These are phyloP conservation scores for Rhododendron vialii DNA, from an alignment of 148 eudicot species.

Conservation along the genomic window DNA sequence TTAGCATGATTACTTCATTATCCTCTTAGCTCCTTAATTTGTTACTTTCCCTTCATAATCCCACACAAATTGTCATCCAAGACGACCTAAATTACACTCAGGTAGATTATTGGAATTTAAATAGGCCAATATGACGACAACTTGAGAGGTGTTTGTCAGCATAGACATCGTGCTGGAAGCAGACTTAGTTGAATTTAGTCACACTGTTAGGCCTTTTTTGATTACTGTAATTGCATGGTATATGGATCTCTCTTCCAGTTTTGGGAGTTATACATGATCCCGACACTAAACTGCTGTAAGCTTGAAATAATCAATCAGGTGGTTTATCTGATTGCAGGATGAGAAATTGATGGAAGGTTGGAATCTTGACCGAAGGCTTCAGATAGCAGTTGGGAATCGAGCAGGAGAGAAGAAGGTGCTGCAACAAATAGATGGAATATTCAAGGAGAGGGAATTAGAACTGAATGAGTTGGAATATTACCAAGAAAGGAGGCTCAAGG, in stretches of 20 bases:
- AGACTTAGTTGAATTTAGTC: neutral
- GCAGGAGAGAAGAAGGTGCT: constrained; percentile 85
- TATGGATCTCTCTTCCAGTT: neutral
- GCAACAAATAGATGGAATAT: constrained; percentile 67
- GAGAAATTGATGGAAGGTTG: constrained; percentile 56
- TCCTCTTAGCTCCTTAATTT: neutral
- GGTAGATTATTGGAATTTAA: neutral
- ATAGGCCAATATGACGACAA: neutral
- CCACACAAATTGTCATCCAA: neutral
- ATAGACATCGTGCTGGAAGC: neutral
- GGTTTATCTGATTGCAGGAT: constrained; percentile 47
- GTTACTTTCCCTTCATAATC: neutral
- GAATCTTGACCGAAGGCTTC: constrained; percentile 43
- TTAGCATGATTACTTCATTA: neutral
- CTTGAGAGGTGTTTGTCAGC: neutral
- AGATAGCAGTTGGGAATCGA: constrained; percentile 62
- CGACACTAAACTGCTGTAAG: neutral
- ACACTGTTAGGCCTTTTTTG: neutral
- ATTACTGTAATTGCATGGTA: neutral
- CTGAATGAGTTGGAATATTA: constrained; percentile 71
- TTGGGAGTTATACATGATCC: neutral
- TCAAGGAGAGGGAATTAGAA: constrained; percentile 62
- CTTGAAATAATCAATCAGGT: neutral
- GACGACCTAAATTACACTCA: neutral
- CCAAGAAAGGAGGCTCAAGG: constrained; percentile 91